These are phyloP conservation scores for Collybiopsis luxurians DNA, from an alignment of 768 basidiomycete genomes.

Conservation along the genomic window DNA sequence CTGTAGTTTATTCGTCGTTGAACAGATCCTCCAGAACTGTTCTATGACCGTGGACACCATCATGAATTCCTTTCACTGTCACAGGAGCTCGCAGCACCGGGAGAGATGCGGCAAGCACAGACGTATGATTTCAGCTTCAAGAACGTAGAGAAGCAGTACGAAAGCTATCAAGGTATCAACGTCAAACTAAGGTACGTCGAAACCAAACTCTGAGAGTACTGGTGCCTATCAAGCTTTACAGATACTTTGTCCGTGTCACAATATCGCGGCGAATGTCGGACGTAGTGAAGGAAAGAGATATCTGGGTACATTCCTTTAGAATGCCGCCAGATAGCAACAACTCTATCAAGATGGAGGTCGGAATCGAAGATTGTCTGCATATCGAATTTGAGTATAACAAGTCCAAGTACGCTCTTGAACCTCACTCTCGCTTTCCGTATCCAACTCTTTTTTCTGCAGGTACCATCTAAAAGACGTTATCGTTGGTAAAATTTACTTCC, in stretches of 20 bases:
- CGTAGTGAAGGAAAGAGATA: slow-evolving; percentile 86
- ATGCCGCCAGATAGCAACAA: slow-evolving; percentile 99
- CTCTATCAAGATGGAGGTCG: slow-evolving; percentile 99
- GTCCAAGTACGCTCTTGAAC: slow-evolving; percentile 72
- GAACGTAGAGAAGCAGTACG: slow-evolving; percentile 99
- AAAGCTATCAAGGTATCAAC: slow-evolving; percentile 97
- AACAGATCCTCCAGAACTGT: slow-evolving; percentile 56
- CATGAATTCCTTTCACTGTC: slow-evolving; percentile 96
- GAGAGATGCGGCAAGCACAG: slow-evolving; percentile 95
- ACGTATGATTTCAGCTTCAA: slow-evolving; percentile 97
- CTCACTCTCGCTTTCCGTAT: neutral
- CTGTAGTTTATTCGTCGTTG: neutral
- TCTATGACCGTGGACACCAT: slow-evolving; percentile 97
- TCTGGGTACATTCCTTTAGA: slow-evolving; percentile 98
- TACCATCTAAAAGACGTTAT: slow-evolving; percentile 99
- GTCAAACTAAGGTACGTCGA: slow-evolving; percentile 85
- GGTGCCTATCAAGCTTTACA: slow-evolving; percentile 26
- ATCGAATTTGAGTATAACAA: slow-evolving; percentile 99
- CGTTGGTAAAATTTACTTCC: slow-evolving; percentile 98
- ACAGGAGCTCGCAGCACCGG: slow-evolving; percentile 93
- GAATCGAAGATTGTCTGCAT: slow-evolving; percentile 97
- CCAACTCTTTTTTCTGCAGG: slow-evolving; percentile 39
- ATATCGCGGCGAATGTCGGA: slow-evolving; percentile 93
- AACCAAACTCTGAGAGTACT: neutral
- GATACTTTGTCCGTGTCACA: slow-evolving; percentile 90